These are phyloP conservation scores for Peniophora sp. DNA, from an alignment of 1,284 basidiomycete species.

Conservation along the genomic window DNA sequence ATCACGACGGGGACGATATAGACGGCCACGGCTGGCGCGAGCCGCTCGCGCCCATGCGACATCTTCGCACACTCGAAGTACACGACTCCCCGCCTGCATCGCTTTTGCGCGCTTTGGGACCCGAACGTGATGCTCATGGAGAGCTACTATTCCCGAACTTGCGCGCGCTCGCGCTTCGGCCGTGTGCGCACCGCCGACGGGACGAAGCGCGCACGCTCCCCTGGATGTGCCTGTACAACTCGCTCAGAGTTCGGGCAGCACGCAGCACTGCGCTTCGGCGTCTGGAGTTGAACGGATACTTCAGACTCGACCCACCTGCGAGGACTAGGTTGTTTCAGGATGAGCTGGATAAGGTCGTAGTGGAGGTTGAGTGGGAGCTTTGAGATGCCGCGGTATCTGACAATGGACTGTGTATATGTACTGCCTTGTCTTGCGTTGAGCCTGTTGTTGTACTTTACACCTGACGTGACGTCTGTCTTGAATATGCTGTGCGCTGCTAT, in stretches of 20 bases:
- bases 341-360: neutral
- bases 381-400: neutral
- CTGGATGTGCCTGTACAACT: slow-evolving; percentile 1
- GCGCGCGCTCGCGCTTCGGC: neutral
- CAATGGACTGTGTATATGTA: too few relatives aligned
- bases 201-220: neutral
- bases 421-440: too few relatives aligned
- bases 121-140: neutral
- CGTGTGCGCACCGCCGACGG: neutral
- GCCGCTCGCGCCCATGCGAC: neutral
- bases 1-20: neutral
- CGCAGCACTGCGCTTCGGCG: neutral
- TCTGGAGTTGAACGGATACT: neutral
- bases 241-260: neutral
- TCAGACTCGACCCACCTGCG: neutral
- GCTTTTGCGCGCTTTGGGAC: neutral
- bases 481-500: too few relatives aligned
- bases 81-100: neutral
- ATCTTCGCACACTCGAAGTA: neutral
- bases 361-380: neutral
- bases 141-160: neutral
- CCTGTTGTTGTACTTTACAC: too few relatives aligned
- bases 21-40: neutral
- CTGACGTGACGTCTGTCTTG: too few relatives aligned
- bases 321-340: neutral